Base-by-base conservation (phyloP, 768 basidiomycete species). In the Candolleomyces eurysporus region DNA sequence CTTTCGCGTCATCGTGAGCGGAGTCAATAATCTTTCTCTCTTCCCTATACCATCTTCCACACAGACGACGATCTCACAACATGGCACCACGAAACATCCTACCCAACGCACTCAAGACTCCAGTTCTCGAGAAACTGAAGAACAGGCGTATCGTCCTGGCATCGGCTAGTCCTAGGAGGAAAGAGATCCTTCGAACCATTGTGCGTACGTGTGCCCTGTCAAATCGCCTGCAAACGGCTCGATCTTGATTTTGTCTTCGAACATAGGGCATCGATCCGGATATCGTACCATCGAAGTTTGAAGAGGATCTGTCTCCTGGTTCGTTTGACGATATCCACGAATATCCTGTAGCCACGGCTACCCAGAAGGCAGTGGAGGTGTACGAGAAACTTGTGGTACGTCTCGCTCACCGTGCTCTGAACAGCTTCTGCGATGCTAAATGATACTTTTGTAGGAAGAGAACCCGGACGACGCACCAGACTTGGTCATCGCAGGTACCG, bases 81-180 rank as follows among this genome's bases (percentile, higher is more conserved):
- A 13, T 43, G 42, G 22, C 58, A 75, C 73, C 71, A 63, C 71
- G 22, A 61, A 77, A 59, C 83, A 86, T 67, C 53, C 84, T 90
- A 9, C 72, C 86, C 0, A 79, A 87, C 68, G 91, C 91, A 1
- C 79, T 93, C 13, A 72, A 79, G 42, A 79, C 84, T 1, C 88
- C 87, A 11, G 79, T 78, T 0, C 76, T 88, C 48, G 78, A 87
- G 66, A 91, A 88, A 70, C 65, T 97, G 1, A 70, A 78, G 43
- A 86, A 84, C 21, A 95, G 94, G 70, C 82, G 91, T 3, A 83
- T 98, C 51, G 76, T 97, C 2, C 80, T 98, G 1, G 95, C 95
- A 0, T 96, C 94, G 5, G 87, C 85, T 60, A 95, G 92, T 66
- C 92, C 94, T 1, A 82, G 95, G 65, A 80, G 95, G 67, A 86